Base-by-base conservation (phyloP, 2,329 filamentous ascomycete genomes). In the Acrodontium crateriforme region DNA sequence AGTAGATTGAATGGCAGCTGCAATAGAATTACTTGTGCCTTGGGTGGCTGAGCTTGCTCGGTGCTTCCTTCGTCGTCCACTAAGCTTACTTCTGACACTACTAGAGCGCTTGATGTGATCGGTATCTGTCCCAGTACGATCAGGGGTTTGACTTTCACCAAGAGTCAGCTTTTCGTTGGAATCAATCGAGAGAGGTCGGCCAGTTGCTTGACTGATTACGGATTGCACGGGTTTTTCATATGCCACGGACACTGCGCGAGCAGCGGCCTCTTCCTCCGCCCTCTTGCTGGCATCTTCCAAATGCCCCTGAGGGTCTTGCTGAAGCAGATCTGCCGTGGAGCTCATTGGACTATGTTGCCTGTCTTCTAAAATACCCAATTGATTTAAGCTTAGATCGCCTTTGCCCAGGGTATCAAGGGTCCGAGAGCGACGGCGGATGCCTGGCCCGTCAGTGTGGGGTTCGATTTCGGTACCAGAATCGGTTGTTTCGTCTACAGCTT, bases 321-420 rank as follows among this genome's bases (percentile, higher is more conserved):
- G 69, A 3, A 57, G 54, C 0, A 76, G 63, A 8, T 74, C 70
- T 31, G 70, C 68, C 27, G 61, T 69, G n/a, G 69, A 60, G 24
- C 57, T 62, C 42, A 68, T 63, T 3, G 72, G 67, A 17, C 67
- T 74, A 26, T 64, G 53, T n/a, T 67, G 53, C 26, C 59, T 54
- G 43, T 59, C 67, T 9, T 61, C 59, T 8, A 65, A 55, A 30
- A 95, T 80, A 18, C 87, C 87, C 22, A 95, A 63, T 47, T 93
- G 82, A 45, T 81, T 84, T 31, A 95, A 67, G 51, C 82, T 92
- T 25, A 98, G 62, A 47, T 94, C 81, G 4, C 89, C 89, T 45
- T 73, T 74, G 9, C 89, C 89, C 27, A 98, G 64, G 1, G 89
- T 95, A 47, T 87, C 83, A 2, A 94, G 70, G 1, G 89, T 84